phyloP scores from a whole-genome alignment of 495 filamentous ascomycete genomes.

The Talaromyces liani region DNA sequence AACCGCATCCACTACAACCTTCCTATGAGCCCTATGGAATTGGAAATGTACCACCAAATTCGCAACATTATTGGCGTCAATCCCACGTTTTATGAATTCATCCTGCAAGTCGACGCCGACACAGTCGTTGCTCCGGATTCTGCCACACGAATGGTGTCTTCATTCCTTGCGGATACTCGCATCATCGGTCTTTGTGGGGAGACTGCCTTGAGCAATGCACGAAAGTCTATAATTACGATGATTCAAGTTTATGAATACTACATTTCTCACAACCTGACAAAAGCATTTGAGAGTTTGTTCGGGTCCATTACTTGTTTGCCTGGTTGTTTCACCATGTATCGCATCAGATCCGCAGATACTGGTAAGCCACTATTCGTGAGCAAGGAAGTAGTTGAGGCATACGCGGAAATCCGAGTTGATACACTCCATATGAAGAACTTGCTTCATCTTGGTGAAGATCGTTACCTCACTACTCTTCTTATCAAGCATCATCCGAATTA shows the following conservation, averaged over 20 bases:
- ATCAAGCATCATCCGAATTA: conserved; percentile 87
- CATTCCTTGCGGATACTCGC: conserved; percentile 85
- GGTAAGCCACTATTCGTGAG: conserved; percentile 96
- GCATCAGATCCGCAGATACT: conserved; percentile 84
- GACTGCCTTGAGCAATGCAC: conserved; percentile 86
- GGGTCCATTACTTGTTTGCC: conserved; percentile 96
- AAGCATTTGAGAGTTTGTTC: conserved; percentile 98
- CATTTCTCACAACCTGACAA: conserved; percentile 95
- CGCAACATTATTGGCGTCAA: conserved; percentile 98
- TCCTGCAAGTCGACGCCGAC: conserved; percentile 95
- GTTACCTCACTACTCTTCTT: conserved; percentile 91
- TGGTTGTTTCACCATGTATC: conserved; percentile 98
- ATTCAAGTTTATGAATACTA: conserved; percentile 99
- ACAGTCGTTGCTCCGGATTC: conserved; percentile 90
- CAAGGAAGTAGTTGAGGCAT: conserved; percentile 76
- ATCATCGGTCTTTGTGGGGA: conserved; percentile 93
- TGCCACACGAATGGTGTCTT: conserved; percentile 83
- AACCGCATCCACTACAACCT: conserved; percentile 97
- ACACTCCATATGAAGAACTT: conserved; percentile 99
- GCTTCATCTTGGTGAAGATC: conserved; percentile 84
- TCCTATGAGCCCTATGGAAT: conserved; percentile 90
- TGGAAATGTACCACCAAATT: conserved; percentile 99
- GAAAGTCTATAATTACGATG: conserved; percentile 91
- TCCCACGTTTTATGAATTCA: conserved; percentile 96
- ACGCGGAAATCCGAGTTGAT: conserved; percentile 88